phyloP scores from a whole-genome alignment of 2,329 filamentous ascomycete genomes.

The Aureobasidium sp. region DNA sequence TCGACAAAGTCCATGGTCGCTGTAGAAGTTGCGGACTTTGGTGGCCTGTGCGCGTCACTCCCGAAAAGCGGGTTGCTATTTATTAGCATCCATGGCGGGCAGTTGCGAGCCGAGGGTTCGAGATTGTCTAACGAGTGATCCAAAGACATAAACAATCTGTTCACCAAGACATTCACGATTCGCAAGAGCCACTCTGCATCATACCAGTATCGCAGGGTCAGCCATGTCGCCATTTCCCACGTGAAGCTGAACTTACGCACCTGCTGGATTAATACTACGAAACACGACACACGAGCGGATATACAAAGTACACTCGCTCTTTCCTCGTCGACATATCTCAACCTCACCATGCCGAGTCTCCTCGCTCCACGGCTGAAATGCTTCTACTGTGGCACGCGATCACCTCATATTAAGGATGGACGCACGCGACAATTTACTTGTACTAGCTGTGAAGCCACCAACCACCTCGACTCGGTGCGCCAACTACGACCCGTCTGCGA shows the following conservation, averaged over 20 bases:
- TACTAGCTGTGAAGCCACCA: conserved; percentile 72
- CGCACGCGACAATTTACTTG: conserved; percentile 63
- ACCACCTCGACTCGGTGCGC: conserved; percentile 78
- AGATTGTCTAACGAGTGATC: not conserved
- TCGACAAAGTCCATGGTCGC: not conserved
- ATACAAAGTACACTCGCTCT: not conserved
- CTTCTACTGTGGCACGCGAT: conserved; percentile 76
- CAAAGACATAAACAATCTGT: not conserved
- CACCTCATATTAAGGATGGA: conserved; percentile 53
- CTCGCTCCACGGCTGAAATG: conserved; percentile 40
- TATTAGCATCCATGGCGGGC: not conserved
- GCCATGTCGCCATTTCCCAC: not conserved
- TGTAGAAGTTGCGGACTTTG: not conserved
- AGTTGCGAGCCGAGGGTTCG: conserved; percentile 6
- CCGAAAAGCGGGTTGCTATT: not conserved
- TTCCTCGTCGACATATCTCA: not conserved
- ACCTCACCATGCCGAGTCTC: conserved; percentile 16
- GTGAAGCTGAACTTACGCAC: not conserved
- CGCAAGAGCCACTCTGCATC: not conserved
- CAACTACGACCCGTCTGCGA: not conserved
- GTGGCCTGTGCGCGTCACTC: not conserved
- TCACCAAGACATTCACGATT: not conserved
- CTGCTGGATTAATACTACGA: not conserved
- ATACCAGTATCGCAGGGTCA: not conserved
- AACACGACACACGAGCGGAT: not conserved